Conservation (phyloP, 2,329 filamentous ascomycete species). For the Dothideomycetes sp. region DNA sequence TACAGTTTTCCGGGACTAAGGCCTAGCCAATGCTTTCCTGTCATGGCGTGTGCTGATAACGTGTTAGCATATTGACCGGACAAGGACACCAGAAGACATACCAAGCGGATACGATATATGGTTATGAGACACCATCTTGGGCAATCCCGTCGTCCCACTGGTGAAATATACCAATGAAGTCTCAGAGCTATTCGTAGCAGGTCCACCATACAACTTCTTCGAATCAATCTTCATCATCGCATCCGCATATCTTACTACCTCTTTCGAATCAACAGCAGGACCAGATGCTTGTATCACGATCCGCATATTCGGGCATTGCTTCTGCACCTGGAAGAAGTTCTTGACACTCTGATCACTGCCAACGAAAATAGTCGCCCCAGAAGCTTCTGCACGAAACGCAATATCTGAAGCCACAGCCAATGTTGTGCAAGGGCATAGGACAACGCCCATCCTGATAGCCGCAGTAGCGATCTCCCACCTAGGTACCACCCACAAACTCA, state of each 20-base stretch:
- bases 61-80: too few relatives aligned
- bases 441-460: constrained; percentile 28
- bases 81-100: too few relatives aligned
- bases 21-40: constrained; percentile 31
- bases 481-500: too few relatives aligned
- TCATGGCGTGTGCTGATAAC: constrained; percentile 32
- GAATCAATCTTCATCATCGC: constrained; percentile 21
- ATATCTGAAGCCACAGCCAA: constrained; percentile 33
- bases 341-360: constrained; percentile 28
- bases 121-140: constrained; percentile 35
- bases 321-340: constrained; percentile 27
- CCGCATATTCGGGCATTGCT: constrained; percentile 25
- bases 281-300: constrained; percentile 27
- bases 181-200: constrained; percentile 22
- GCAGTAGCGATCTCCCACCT: constrained; percentile 32
- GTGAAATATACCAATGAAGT: constrained; percentile 34
- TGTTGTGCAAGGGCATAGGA: constrained; percentile 32
- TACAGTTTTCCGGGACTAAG: constrained; percentile 29
- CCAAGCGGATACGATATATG: constrained; percentile 34
- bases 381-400: constrained; percentile 28
- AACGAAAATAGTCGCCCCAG: constrained; percentile 29
- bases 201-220: constrained; percentile 20
- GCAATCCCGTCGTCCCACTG: constrained; percentile 32
- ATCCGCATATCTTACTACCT: constrained; percentile 23
- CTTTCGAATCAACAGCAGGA: constrained; percentile 10